A percentile compares a stretch with the other conserved stretches of the same genome.
Conservation (phyloP, 2,329 filamentous ascomycete genomes). For the Microdochium trichocladiopsis region DNA sequence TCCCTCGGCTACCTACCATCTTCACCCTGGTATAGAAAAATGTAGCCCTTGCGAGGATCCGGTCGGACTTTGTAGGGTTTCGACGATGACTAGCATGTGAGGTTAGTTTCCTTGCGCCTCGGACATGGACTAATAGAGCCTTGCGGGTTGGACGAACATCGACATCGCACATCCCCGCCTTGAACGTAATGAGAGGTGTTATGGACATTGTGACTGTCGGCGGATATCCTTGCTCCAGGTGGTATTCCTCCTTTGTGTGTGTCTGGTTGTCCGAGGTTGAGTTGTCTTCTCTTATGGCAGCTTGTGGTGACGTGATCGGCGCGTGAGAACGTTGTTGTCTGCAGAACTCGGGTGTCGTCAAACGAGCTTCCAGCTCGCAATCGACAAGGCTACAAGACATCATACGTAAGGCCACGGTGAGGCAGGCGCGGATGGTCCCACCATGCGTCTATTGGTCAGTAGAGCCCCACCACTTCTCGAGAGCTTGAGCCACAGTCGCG, state of each 20-base stretch:
- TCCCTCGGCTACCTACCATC: constrained; percentile 57
- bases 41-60: constrained; percentile 68
- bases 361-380: too few species aligned
- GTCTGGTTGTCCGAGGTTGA: too few species aligned
- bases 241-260: too few species aligned
- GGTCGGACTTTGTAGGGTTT: constrained; percentile 68
- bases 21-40: constrained; percentile 79
- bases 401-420: not conserved
- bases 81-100: constrained; percentile 11
- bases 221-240: too few species aligned
- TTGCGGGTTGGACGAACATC: constrained; percentile 53
- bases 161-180: constrained; percentile 82
- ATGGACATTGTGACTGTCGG: constrained; percentile 60
- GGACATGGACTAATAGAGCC: not conserved
- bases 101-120: constrained; percentile 7
- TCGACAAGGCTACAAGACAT: not conserved
- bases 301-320: too few species aligned
- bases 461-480: not conserved
- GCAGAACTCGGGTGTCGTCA: too few species aligned
- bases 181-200: constrained; percentile 86
- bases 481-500: not conserved
- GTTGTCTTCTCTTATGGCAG: too few species aligned
- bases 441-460: not conserved
- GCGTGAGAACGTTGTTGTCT: too few species aligned
- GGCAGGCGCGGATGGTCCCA: not conserved